Base-by-base conservation (phyloP, 2,329 filamentous ascomycete species). In the Corynespora cassiicola region DNA sequence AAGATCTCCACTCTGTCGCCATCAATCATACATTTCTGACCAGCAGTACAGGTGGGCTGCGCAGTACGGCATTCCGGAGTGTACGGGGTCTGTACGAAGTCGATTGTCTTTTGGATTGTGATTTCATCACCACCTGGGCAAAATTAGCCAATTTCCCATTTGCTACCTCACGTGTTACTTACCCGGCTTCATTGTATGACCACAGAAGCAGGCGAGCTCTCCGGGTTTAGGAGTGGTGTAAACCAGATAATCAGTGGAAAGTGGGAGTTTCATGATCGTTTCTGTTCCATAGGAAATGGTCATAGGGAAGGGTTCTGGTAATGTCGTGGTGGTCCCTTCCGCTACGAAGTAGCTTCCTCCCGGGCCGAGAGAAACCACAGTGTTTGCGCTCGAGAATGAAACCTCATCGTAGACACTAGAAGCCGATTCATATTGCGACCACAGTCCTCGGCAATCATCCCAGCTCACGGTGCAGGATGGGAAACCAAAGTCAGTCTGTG, bases 61-160 rank as follows among this genome's bases (percentile, higher is more conserved):
- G 45, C 46, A 10, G 50, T 53, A 3, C 47, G 36, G 31, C 49
- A 52, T n/a, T 45, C 42, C 2, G 49, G 49, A 1, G 39, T 52
- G 25, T 52, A 52, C 16, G 49, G 49, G 15, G 49, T 45, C 14
- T 47, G 36, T 9, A 41, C 45, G 28, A 47, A 47, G 16, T 44
- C 36, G 2, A 47, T 20, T 6, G 31, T 39, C 19, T 50, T 31
- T 12, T 21, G 6, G 25, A 45, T 45, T 17, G 38, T 45, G 11
- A 37, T 8, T 24, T 24, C n/a, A 24, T 9, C 8, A 24, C 14
- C 8, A 8, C 8, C n/a, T 29, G 14, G 8, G 8, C 26, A 29
- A 29, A 9, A 29, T 29, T 15, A 29, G n/a, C n/a, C n/a, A n/a
- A n/a, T n/a, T 9, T 29, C 9, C 14, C 7, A 29, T 9, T 15